phyloP scores from a whole-genome alignment of 1,284 basidiomycete genomes.

The Cystobasidium slooffiae region DNA sequence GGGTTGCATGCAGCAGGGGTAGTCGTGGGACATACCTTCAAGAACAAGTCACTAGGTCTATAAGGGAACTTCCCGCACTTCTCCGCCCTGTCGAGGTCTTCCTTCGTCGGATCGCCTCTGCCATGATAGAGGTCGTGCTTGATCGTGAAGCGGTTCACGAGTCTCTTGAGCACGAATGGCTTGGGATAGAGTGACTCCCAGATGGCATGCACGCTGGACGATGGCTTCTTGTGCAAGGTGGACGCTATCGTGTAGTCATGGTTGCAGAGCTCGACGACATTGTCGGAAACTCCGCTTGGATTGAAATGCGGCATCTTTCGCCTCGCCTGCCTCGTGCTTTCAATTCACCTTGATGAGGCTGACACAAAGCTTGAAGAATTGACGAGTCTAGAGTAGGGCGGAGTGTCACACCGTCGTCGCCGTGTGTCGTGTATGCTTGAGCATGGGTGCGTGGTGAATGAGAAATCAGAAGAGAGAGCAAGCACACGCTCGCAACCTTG shows the following conservation, averaged over 20 bases:
- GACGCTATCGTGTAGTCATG: conserved; percentile 23
- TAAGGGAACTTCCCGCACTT: conserved; percentile 59
- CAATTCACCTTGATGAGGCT: not conserved
- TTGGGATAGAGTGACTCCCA: conserved; percentile 50
- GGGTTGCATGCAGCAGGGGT: not conserved
- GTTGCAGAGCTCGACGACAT: conserved; percentile 34
- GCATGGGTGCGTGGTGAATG: too few relatives aligned
- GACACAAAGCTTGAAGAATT: not conserved
- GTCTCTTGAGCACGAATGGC: conserved; percentile 48
- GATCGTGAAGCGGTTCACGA: conserved; percentile 52
- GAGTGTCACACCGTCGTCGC: too few relatives aligned
- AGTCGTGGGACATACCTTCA: conserved; percentile 56
- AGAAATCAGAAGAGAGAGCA: not conserved
- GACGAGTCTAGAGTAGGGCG: too few relatives aligned
- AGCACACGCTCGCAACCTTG: not conserved
- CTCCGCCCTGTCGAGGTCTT: conserved; percentile 59
- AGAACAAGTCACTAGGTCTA: conserved; percentile 60
- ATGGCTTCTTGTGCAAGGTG: conserved; percentile 12
- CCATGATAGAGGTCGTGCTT: conserved; percentile 52
- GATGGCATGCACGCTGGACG: conserved; percentile 12
- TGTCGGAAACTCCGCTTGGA: conserved; percentile 32
- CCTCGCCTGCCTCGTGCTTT: not conserved
- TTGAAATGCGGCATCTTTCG: conserved; percentile 22
- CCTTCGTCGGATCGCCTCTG: conserved; percentile 48
- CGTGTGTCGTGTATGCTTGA: too few relatives aligned